Evolutionary conservation across 1,284 basidiomycete genomes (phyloP).

Genomic region (Ceratobasidium sp.): DNA sequence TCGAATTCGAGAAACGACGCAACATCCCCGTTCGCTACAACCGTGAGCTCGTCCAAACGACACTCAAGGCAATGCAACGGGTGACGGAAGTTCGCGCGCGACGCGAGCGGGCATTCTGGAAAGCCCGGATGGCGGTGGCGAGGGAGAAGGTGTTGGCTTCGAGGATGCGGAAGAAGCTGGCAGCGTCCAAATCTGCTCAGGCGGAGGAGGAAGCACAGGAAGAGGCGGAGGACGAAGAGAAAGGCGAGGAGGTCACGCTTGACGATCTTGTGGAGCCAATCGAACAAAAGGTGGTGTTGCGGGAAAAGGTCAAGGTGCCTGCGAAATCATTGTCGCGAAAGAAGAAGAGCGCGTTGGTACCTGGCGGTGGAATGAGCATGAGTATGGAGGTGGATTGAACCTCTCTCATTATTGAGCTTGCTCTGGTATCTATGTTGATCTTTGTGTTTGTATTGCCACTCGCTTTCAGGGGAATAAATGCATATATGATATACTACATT

Average conservation of each 20-base stretch:
- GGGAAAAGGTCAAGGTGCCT: slow-evolving; percentile 85
- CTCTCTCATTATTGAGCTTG: neutral
- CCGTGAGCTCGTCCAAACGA: slow-evolving; percentile 92
- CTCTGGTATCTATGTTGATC: slow-evolving; percentile 13
- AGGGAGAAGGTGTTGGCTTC: slow-evolving; percentile 78
- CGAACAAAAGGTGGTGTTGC: slow-evolving; percentile 57
- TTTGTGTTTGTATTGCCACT: slow-evolving; percentile 16
- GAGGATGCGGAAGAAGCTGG: slow-evolving; percentile 63
- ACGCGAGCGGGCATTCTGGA: slow-evolving; percentile 98
- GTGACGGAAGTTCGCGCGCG: slow-evolving; percentile 92
- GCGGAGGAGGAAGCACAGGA: slow-evolving; percentile 62
- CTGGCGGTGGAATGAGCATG: slow-evolving; percentile 82
- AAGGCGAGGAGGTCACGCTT: slow-evolving; percentile 54
- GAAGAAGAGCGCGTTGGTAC: slow-evolving; percentile 73
- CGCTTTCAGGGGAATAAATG: slow-evolving; percentile 28
- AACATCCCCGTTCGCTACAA: slow-evolving; percentile 99
- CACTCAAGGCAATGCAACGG: slow-evolving; percentile 98
- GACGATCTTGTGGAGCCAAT: slow-evolving; percentile 59
- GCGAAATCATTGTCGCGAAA: slow-evolving; percentile 65
- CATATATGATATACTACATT: slow-evolving; percentile 43
- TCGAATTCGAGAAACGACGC: slow-evolving; percentile 99
- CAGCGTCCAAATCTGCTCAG: slow-evolving; percentile 73
- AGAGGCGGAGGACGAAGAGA: slow-evolving; percentile 47
- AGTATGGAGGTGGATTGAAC: slow-evolving; percentile 69
- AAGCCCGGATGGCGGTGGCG: slow-evolving; percentile 85